Conservation (phyloP, 2,329 filamentous ascomycete genomes). For the Ascosphaera pollenicola region DNA sequence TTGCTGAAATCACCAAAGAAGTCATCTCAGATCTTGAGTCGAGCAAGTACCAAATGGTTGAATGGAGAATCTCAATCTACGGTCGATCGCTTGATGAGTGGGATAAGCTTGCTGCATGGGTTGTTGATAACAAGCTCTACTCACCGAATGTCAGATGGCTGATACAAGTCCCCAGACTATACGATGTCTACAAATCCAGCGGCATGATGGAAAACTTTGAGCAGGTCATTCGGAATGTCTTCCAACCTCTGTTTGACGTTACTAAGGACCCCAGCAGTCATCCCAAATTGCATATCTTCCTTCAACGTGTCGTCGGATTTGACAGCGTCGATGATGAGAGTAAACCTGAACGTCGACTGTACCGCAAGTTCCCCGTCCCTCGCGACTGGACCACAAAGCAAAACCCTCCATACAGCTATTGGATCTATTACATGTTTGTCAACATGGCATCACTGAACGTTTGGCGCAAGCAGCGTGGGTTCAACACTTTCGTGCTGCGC, state of each 20-base stretch:
- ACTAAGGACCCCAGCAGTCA: slow-evolving; percentile 70
- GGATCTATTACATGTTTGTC: slow-evolving; percentile 93
- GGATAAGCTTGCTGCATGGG: slow-evolving; percentile 95
- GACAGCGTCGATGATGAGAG: slow-evolving; percentile 97
- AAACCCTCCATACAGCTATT: slow-evolving; percentile 97
- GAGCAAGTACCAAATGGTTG: slow-evolving; percentile 98
- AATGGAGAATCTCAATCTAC: slow-evolving; percentile 97
- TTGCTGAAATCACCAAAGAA: slow-evolving; percentile 95
- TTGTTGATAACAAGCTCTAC: slow-evolving; percentile 93
- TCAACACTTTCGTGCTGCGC: slow-evolving; percentile 84
- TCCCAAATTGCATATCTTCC: slow-evolving; percentile 81
- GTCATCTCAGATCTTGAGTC: slow-evolving; percentile 94
- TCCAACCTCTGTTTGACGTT: slow-evolving; percentile 84
- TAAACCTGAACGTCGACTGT: slow-evolving; percentile 84
- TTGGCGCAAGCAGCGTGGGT: slow-evolving; percentile 74
- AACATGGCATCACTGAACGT: slow-evolving; percentile 85
- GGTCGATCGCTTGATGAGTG: slow-evolving; percentile 82
- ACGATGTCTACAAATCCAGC: slow-evolving; percentile 84
- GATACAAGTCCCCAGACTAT: slow-evolving; percentile 82
- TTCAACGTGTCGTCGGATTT: slow-evolving; percentile 89
- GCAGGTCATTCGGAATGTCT: slow-evolving; percentile 74
- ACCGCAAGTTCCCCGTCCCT: slow-evolving; percentile 83
- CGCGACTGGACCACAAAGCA: slow-evolving; percentile 76
- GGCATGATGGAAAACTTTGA: slow-evolving; percentile 77
- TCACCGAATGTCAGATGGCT: slow-evolving; percentile 97